phyloP scores from a whole-genome alignment of 1,284 basidiomycete genomes.

The Fistulinella staudtii region DNA sequence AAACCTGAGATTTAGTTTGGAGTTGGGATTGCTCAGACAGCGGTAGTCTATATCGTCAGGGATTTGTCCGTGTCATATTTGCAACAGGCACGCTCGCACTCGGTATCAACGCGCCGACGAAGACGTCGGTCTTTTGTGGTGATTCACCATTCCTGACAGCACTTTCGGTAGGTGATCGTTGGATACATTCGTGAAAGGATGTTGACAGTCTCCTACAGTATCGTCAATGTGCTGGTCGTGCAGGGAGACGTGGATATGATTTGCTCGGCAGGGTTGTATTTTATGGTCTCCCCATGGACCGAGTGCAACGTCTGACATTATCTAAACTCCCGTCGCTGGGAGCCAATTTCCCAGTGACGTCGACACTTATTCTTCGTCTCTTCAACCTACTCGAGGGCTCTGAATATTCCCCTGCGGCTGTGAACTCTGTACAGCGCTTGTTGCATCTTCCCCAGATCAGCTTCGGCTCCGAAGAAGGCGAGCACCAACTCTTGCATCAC shows the following conservation, averaged over 20 bases:
- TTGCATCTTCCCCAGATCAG: constrained; percentile 55
- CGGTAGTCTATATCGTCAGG: constrained; percentile 53
- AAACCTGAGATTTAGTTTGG: neutral
- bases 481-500: constrained; percentile 57
- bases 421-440: constrained; percentile 48
- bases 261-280: constrained; percentile 68
- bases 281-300: constrained; percentile 59
- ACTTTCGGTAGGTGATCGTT: constrained; percentile 44
- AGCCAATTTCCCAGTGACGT: constrained; percentile 62
- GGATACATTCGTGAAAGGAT: neutral
- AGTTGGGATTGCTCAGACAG: neutral
- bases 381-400: constrained; percentile 65
- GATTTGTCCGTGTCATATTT: constrained; percentile 61
- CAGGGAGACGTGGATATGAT: constrained; percentile 67
- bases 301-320: constrained; percentile 58
- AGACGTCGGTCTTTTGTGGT: constrained; percentile 62
- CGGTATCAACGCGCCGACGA: constrained; percentile 70
- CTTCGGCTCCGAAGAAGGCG: constrained; percentile 50
- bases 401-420: constrained; percentile 44
- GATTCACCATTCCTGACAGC: constrained; percentile 66
- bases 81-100: constrained; percentile 67
- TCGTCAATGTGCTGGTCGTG: constrained; percentile 67
- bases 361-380: constrained; percentile 59
- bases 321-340: constrained; percentile 61
- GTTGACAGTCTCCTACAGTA: constrained; percentile 38